Conservation (phyloP, 108 stramenopile genomes). For the Nitzschia putrida region DNA sequence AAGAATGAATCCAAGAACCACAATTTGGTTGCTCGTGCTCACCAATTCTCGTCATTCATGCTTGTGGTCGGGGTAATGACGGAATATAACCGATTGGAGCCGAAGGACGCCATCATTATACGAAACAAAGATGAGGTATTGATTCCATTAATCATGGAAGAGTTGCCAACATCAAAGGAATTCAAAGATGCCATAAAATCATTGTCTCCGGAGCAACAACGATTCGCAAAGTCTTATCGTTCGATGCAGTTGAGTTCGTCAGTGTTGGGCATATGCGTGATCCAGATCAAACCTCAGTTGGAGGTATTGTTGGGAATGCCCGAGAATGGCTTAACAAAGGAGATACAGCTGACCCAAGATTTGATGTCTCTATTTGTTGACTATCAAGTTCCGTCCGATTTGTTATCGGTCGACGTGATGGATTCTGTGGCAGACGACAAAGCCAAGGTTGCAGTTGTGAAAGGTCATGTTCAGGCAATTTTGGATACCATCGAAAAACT, state of each 20-base stretch:
- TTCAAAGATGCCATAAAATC: constrained; percentile 86
- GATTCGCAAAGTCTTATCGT: constrained; percentile 77
- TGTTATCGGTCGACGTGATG: constrained; percentile 75
- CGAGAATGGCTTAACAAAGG: constrained; percentile 69
- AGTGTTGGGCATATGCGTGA: constrained; percentile 71
- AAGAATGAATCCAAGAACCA: not conserved
- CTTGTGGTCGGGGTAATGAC: constrained; percentile 76
- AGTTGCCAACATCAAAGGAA: constrained; percentile 83
- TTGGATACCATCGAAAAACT: constrained; percentile 57
- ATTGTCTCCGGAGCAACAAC: constrained; percentile 85
- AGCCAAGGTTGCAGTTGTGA: constrained; percentile 68
- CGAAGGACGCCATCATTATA: constrained; percentile 82
- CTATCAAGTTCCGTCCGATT: constrained; percentile 86
- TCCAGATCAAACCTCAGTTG: constrained; percentile 89
- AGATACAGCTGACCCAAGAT: constrained; percentile 81
- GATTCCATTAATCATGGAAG: constrained; percentile 76
- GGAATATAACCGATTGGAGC: constrained; percentile 55
- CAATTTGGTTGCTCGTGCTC: constrained; percentile 55
- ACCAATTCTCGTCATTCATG: constrained; percentile 80
- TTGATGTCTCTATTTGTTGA: constrained; percentile 80
- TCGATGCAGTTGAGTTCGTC: constrained; percentile 80
- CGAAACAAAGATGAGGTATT: constrained; percentile 87
- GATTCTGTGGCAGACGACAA: not conserved
- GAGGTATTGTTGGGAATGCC: constrained; percentile 74
- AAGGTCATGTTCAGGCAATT: constrained; percentile 60